Conservation (phyloP, 2,329 filamentous ascomycete genomes). For the Ophiostoma montium region DNA sequence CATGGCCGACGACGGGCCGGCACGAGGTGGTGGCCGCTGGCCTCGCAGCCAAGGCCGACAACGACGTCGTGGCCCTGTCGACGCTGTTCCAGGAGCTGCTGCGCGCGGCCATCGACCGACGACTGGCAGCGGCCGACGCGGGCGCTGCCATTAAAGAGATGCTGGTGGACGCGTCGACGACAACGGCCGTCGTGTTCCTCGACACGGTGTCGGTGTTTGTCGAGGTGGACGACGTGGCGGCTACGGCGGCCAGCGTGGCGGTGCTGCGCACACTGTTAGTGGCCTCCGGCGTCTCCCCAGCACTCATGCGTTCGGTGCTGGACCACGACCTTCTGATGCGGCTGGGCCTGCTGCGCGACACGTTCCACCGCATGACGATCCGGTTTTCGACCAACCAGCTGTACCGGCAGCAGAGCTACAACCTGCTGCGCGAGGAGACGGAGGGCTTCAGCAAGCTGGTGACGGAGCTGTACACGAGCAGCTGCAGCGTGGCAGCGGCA, state of each 20-base stretch:
- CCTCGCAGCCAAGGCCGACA: slow-evolving; percentile 47
- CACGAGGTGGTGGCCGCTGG: slow-evolving; percentile 53
- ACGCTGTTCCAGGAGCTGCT: slow-evolving; percentile 76
- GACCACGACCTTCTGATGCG: slow-evolving; percentile 63
- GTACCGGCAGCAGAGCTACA: slow-evolving; percentile 95
- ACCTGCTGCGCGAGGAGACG: slow-evolving; percentile 83
- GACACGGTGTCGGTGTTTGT: slow-evolving; percentile 70
- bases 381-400: slow-evolving; percentile 84
- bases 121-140: slow-evolving; percentile 52
- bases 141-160: slow-evolving; percentile 64
- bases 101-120: slow-evolving; percentile 55
- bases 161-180: slow-evolving; percentile 25
- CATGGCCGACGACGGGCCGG: slow-evolving; percentile 56
- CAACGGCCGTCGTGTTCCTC: slow-evolving; percentile 54
- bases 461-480: slow-evolving; percentile 83
- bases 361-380: slow-evolving; percentile 69
- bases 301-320: slow-evolving; percentile 66
- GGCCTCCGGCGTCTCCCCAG: slow-evolving; percentile 56
- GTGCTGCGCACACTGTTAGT: slow-evolving; percentile 54
- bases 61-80: slow-evolving; percentile 55
- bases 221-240: slow-evolving; percentile 47
- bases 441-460: slow-evolving; percentile 95
- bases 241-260: slow-evolving; percentile 28
- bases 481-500: slow-evolving; percentile 52
- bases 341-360: slow-evolving; percentile 69